A percentile compares a stretch with the other conserved stretches of the same genome.
phyloP scores from a whole-genome alignment of 345 rosid species.

The Gossypium raimondii region DNA sequence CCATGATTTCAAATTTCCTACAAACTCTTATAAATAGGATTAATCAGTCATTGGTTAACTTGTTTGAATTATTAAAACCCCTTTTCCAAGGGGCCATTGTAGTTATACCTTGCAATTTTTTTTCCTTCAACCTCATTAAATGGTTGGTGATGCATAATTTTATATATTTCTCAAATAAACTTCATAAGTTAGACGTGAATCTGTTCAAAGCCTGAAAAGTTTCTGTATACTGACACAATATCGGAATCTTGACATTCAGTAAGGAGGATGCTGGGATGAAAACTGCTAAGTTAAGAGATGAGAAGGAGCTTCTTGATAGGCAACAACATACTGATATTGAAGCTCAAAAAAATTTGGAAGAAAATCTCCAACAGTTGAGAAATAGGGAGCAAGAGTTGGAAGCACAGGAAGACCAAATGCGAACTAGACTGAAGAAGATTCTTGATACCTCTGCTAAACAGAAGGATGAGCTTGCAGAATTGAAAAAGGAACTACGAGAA shows the following conservation, averaged over 20 bases:
- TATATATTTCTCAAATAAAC: neutral
- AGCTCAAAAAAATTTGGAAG: conserved; percentile 87
- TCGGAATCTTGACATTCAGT: conserved; percentile 37
- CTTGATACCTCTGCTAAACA: conserved; percentile 53
- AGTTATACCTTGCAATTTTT: conserved; percentile 3
- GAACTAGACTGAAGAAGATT: conserved; percentile 52
- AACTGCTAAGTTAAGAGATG: conserved; percentile 86
- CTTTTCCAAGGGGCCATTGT: neutral
- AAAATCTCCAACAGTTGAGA: conserved; percentile 82
- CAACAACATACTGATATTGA: conserved; percentile 88
- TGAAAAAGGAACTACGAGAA: conserved; percentile 57
- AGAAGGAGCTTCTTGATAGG: conserved; percentile 91
- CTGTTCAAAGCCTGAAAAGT: neutral
- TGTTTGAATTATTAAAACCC: neutral
- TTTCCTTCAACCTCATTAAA: conserved; percentile 3
- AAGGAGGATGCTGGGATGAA: conserved; percentile 93
- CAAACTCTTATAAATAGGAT: neutral
- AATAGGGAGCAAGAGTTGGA: conserved; percentile 72
- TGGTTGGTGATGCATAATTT: neutral
- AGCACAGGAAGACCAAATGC: conserved; percentile 74
- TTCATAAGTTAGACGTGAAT: neutral
- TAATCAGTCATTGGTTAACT: neutral
- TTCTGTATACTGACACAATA: neutral
- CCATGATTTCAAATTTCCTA: neutral
- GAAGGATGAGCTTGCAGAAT: conserved; percentile 52